Conservation (phyloP, 2,329 filamentous ascomycete species). For the Aureobasidium sp. region DNA sequence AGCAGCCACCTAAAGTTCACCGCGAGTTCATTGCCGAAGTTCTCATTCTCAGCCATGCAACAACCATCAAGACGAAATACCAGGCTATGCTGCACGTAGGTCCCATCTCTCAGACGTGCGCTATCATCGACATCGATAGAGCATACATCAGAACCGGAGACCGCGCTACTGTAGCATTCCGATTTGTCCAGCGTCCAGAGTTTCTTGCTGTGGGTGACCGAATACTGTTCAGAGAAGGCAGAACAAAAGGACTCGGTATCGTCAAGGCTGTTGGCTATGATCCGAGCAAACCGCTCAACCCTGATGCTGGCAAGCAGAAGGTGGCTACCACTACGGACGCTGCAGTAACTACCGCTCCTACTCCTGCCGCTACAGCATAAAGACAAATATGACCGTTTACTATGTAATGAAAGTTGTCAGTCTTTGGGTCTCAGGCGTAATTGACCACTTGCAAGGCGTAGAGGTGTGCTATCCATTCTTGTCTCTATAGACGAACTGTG, state of each 20-base stretch:
- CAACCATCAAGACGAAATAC: slow-evolving; percentile 93
- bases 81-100: slow-evolving; percentile 98
- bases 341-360: background rate
- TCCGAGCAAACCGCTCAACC: slow-evolving; percentile 43
- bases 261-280: slow-evolving; percentile 91
- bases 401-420: background rate
- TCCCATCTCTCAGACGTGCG: slow-evolving; percentile 88
- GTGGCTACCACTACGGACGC: background rate
- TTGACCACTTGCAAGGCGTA: background rate
- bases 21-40: slow-evolving; percentile 61
- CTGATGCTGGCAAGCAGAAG: slow-evolving; percentile 27
- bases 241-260: slow-evolving; percentile 91
- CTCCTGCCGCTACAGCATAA: background rate
- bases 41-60: slow-evolving; percentile 88
- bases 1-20: slow-evolving; percentile 49
- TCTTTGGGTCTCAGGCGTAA: background rate
- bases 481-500: background rate
- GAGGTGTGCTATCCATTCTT: background rate
- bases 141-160: slow-evolving; percentile 91
- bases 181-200: slow-evolving; percentile 89
- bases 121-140: slow-evolving; percentile 96
- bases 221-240: slow-evolving; percentile 85
- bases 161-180: slow-evolving; percentile 87
- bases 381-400: background rate
- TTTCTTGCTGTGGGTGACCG: slow-evolving; percentile 84